phyloP scores from a whole-genome alignment of 306 rosid genomes.

The Castanea mollissima region DNA sequence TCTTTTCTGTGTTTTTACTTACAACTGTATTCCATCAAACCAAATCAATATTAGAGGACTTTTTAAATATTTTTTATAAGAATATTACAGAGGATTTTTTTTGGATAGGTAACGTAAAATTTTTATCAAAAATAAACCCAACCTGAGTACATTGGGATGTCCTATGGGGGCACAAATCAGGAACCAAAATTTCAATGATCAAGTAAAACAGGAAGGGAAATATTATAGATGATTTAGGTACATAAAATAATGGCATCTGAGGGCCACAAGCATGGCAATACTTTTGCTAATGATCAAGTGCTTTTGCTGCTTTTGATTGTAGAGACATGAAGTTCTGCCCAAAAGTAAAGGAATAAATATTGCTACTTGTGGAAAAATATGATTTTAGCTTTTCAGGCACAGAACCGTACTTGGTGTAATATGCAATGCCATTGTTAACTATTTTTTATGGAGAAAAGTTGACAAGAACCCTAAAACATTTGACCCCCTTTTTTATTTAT shows the following conservation, averaged over 20 bases:
- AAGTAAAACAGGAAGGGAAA: too few relatives aligned
- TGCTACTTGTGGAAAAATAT: background rate
- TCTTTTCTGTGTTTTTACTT: background rate
- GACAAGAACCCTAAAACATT: background rate
- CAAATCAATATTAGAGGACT: background rate
- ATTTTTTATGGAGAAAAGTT: background rate
- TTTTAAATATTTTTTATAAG: too few relatives aligned
- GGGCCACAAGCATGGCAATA: background rate
- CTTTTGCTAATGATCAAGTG: background rate
- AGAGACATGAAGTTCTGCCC: background rate
- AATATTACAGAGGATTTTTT: too few relatives aligned
- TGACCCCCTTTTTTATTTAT: background rate
- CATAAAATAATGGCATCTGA: background rate
- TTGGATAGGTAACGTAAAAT: too few relatives aligned
- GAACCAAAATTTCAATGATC: too few relatives aligned
- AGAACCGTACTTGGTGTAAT: background rate
- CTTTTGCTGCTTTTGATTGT: background rate
- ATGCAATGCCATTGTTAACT: background rate
- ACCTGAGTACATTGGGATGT: too few relatives aligned
- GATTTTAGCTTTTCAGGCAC: background rate
- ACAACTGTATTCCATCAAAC: background rate
- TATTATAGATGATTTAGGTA: background rate
- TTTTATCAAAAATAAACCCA: too few relatives aligned
- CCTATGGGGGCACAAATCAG: too few relatives aligned
- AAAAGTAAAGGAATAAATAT: background rate